phyloP scores from a whole-genome alignment of 257 asterid species.

The Coffea canephora region DNA sequence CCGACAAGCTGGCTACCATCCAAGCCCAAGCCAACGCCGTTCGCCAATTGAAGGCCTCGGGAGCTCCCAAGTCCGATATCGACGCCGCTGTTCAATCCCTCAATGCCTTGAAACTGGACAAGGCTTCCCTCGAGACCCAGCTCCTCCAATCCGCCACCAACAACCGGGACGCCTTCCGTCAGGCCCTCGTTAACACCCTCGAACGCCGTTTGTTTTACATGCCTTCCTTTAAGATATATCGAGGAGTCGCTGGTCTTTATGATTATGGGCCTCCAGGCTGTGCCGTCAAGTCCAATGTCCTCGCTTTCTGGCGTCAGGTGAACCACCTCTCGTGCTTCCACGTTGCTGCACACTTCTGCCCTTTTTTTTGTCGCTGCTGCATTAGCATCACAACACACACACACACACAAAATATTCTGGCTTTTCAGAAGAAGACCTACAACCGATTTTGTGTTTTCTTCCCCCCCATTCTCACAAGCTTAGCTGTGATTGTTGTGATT shows the following conservation, averaged over 20 bases:
- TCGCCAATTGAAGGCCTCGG: slow-evolving; percentile 31
- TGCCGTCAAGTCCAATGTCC: slow-evolving; percentile 79
- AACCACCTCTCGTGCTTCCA: background rate
- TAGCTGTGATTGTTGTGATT: no score
- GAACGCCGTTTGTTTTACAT: slow-evolving; percentile 73
- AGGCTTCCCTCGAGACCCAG: slow-evolving; percentile 30
- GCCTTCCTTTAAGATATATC: slow-evolving; percentile 78
- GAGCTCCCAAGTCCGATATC: slow-evolving; percentile 35
- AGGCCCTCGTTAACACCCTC: slow-evolving; percentile 63
- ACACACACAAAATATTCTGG: no score
- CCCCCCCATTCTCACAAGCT: no score
- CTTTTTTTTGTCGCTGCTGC: no score
- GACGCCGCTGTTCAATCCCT: slow-evolving; percentile 38
- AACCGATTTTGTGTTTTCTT: no score
- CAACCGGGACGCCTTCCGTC: slow-evolving; percentile 62
- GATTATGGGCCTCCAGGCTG: slow-evolving; percentile 95
- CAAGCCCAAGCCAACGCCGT: slow-evolving; percentile 30
- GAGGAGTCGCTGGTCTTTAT: slow-evolving; percentile 85
- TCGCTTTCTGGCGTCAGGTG: slow-evolving; percentile 95
- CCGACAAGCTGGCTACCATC: slow-evolving; percentile 26
- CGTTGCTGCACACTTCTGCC: background rate
- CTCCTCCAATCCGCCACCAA: slow-evolving; percentile 24
- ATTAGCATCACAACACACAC: no score
- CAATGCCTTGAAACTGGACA: slow-evolving; percentile 29
- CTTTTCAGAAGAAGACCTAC: no score